These are phyloP conservation scores for Amanita pseudoporphyria DNA, from an alignment of 768 basidiomycete species.

Conservation along the genomic window DNA sequence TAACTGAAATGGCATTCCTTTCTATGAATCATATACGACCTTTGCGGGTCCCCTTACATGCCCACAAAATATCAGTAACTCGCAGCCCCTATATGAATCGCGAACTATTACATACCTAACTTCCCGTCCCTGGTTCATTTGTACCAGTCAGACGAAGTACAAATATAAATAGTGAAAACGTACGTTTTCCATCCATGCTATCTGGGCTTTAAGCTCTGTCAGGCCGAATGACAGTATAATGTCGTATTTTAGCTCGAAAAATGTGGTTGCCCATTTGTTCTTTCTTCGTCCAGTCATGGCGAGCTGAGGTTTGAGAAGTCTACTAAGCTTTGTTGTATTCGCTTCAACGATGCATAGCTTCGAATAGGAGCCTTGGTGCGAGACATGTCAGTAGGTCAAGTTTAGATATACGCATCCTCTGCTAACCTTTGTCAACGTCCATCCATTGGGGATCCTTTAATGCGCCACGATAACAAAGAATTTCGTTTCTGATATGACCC, in stretches of 20 bases:
- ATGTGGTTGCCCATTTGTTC: slow-evolving; percentile 1
- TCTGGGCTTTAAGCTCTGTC: slow-evolving; percentile 16
- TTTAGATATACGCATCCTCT: slow-evolving; percentile 12
- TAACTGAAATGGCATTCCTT: too few species aligned
- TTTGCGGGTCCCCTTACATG: too few species aligned
- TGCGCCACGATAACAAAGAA: slow-evolving; percentile 18
- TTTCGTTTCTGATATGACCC: slow-evolving; percentile 6
- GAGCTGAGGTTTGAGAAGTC: neutral
- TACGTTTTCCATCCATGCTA: slow-evolving; percentile 14
- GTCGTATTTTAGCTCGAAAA: slow-evolving; percentile 13
- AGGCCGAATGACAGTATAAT: slow-evolving; percentile 14
- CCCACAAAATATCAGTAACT: neutral
- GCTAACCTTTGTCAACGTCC: slow-evolving; percentile 16
- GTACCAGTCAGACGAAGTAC: neutral
- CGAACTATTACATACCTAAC: slow-evolving; percentile 1
- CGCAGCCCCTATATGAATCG: too few species aligned
- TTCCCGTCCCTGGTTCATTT: slow-evolving; percentile 3
- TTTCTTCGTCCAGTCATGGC: neutral
- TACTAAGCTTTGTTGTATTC: slow-evolving; percentile 7
- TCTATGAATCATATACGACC: too few species aligned
- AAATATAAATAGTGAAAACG: neutral
- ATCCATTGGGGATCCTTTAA: slow-evolving; percentile 15
- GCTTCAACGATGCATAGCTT: slow-evolving; percentile 11
- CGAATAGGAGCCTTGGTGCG: slow-evolving; percentile 5
- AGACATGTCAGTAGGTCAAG: slow-evolving; percentile 14